phyloP scores from a whole-genome alignment of 495 filamentous ascomycete species.

The Neurospora sp. region DNA sequence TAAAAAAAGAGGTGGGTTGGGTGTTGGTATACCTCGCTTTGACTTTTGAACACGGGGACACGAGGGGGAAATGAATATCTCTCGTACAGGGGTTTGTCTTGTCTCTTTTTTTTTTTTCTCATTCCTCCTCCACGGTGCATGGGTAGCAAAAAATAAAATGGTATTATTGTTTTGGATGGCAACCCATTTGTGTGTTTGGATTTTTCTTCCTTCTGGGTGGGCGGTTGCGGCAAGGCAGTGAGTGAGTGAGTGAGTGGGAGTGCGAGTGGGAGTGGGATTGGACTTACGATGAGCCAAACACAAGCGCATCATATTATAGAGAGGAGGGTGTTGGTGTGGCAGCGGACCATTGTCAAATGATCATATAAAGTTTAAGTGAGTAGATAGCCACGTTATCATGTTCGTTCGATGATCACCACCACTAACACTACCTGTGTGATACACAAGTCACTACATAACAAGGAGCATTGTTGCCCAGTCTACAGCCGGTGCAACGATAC shows the following conservation, averaged over 20 bases:
- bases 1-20: not conserved
- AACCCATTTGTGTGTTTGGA: not conserved
- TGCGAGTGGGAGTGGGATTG: too few relatives aligned
- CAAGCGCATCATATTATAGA: too few relatives aligned
- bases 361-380: not conserved
- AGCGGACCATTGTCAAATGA: too few relatives aligned
- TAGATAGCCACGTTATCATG: not conserved
- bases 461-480: not conserved
- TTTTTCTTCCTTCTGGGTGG: not conserved
- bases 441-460: not conserved
- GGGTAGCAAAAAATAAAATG: not conserved
- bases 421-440: not conserved
- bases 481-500: not conserved
- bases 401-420: not conserved
- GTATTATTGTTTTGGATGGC: not conserved
- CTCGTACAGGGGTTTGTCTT: not conserved
- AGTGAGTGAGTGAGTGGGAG: too few relatives aligned
- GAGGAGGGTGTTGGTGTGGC: too few relatives aligned
- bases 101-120: not conserved
- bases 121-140: not conserved
- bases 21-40: not conserved
- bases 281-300: too few relatives aligned
- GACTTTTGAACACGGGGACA: not conserved
- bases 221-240: too few relatives aligned
- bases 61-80: not conserved